Conservation (phyloP, 106 monocot species). For the Narthecium ossifragum region DNA sequence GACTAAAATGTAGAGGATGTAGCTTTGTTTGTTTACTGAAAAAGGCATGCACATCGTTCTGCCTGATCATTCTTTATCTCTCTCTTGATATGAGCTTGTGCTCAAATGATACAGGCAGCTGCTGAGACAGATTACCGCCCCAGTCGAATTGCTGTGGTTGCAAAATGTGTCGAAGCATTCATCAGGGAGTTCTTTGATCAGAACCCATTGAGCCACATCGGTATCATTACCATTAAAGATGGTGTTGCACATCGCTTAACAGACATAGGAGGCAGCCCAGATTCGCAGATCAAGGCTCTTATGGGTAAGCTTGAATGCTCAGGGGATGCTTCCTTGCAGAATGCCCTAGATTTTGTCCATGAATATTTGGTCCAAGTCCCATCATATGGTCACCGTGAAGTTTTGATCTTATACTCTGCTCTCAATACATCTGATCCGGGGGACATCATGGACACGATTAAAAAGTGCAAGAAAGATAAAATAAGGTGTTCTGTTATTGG, state of each 20-base stretch:
- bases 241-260: conserved; percentile 86
- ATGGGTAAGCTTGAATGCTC: conserved; percentile 95
- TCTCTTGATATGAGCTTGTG: too few species aligned
- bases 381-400: conserved; percentile 94
- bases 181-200: conserved; percentile 97
- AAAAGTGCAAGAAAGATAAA: conserved; percentile 82
- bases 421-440: conserved; percentile 97
- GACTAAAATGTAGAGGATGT: too few species aligned
- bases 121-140: conserved; percentile 84
- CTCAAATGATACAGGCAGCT: conserved; percentile 67
- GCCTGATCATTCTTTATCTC: too few species aligned
- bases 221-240: conserved; percentile 82
- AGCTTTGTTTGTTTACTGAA: too few species aligned
- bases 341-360: conserved; percentile 86
- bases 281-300: conserved; percentile 86
- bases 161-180: conserved; percentile 70
- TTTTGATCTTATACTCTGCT: conserved; percentile 84
- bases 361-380: conserved; percentile 72
- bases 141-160: conserved; percentile 81
- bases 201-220: conserved; percentile 91
- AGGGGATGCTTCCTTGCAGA: conserved; percentile 89
- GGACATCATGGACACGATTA: conserved; percentile 83
- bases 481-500: conserved; percentile 93
- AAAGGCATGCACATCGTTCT: neutral
- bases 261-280: conserved; percentile 88